phyloP scores from a whole-genome alignment of 768 basidiomycete genomes.

The Nevesoporus exiguus region DNA sequence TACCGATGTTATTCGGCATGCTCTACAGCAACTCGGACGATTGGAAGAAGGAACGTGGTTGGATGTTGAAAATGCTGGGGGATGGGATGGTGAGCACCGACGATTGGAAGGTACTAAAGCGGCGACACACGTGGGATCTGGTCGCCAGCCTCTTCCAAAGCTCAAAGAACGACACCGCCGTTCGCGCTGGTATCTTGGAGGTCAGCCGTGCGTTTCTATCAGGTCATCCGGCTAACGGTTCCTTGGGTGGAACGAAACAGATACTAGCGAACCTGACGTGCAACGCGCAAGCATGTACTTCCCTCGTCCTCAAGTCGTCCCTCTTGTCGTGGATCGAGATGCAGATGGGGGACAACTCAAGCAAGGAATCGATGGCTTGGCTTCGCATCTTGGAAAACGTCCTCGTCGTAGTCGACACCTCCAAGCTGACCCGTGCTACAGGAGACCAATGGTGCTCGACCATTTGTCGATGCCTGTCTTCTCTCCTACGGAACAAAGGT shows the following conservation, averaged over 20 bases:
- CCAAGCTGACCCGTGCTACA: slow-evolving; percentile 52
- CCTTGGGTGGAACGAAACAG: slow-evolving; percentile 32
- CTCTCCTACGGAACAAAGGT: slow-evolving; percentile 18
- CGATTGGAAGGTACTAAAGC: slow-evolving; percentile 80
- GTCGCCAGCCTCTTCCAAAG: slow-evolving; percentile 80
- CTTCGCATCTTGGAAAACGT: slow-evolving; percentile 64
- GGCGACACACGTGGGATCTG: slow-evolving; percentile 87
- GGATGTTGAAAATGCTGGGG: slow-evolving; percentile 81
- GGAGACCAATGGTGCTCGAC: slow-evolving; percentile 58
- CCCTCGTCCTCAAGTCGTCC: slow-evolving; percentile 67
- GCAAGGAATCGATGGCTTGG: slow-evolving; percentile 56
- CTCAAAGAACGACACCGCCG: slow-evolving; percentile 45
- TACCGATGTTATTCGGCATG: slow-evolving; percentile 89
- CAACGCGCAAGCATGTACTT: slow-evolving; percentile 63
- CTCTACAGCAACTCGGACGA: slow-evolving; percentile 76
- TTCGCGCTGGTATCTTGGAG: slow-evolving; percentile 65
- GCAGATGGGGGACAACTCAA: slow-evolving; percentile 40
- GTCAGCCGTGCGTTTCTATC: slow-evolving; percentile 35
- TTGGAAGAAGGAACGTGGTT: slow-evolving; percentile 85
- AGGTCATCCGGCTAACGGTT: not conserved
- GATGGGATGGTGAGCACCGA: slow-evolving; percentile 73
- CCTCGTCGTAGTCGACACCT: slow-evolving; percentile 44
- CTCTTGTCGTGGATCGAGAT: slow-evolving; percentile 83
- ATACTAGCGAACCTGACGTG: slow-evolving; percentile 73
- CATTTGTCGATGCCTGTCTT: slow-evolving; percentile 49